A percentile compares a stretch with the other conserved stretches of the same genome.
Evolutionary conservation across 208 protist species (phyloP).

Genomic region (Trypanosoma platydactyli): DNA sequence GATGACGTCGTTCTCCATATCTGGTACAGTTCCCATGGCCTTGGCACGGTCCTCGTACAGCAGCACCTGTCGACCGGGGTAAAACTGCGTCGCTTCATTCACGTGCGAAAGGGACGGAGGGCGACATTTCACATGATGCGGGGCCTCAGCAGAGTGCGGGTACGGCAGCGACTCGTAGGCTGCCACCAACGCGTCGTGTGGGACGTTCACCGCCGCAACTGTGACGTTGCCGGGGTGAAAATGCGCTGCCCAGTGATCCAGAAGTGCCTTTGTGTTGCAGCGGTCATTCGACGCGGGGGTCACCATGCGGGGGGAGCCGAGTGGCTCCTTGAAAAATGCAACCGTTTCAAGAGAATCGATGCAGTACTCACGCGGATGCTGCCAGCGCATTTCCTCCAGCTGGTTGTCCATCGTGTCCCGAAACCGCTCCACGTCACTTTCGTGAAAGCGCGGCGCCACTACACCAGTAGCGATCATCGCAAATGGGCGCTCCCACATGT

Average conservation of each 20-base stretch:
- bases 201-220: slow-evolving; percentile 79
- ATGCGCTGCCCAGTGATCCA: slow-evolving; percentile 72
- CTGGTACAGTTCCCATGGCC: slow-evolving; percentile 79
- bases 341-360: slow-evolving; percentile 80
- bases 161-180: slow-evolving; percentile 77
- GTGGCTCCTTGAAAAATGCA: slow-evolving; percentile 90
- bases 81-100: slow-evolving; percentile 77
- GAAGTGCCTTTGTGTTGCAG: slow-evolving; percentile 67
- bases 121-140: slow-evolving; percentile 54
- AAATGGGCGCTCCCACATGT: slow-evolving; percentile 81
- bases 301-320: slow-evolving; percentile 75
- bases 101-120: slow-evolving; percentile 39
- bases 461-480: slow-evolving; percentile 75
- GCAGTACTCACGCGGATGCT: slow-evolving; percentile 70
- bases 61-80: slow-evolving; percentile 54
- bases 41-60: slow-evolving; percentile 68
- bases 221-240: slow-evolving; percentile 70
- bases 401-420: slow-evolving; percentile 89
- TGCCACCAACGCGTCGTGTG: slow-evolving; percentile 77
- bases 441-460: slow-evolving; percentile 78
- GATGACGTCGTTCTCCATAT: slow-evolving; percentile 80
- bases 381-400: slow-evolving; percentile 76
- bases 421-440: slow-evolving; percentile 83
- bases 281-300: slow-evolving; percentile 67
- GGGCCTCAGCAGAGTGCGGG: slow-evolving; percentile 68